Evolutionary conservation across 805 yeast genomes (phyloP), one percentile per base, ranked within the genome.

Genomic region (Myxozyma melibiosi): DNA sequence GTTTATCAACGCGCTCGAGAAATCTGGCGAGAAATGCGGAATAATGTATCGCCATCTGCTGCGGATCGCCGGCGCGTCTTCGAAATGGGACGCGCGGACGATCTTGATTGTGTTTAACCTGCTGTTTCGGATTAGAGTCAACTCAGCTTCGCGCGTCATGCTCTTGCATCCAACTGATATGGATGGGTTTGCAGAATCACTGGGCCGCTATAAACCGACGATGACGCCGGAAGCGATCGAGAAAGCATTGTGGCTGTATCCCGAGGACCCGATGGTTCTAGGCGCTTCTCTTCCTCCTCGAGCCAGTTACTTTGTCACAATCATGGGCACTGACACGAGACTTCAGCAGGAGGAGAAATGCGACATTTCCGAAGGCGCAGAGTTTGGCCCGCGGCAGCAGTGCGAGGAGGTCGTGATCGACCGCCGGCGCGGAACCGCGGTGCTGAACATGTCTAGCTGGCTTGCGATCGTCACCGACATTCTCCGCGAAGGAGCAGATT

Each of bases 171-270:
- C 86, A 3, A 67, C 70, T 0, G 88, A 86, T 66, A 81, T 85
- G 75, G 85, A 81, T 40, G 90, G 88, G 0, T 70, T 86, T 16
- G 80, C 89, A 8, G 79, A 84, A 2, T 78, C 83, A 0, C 76
- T 86, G 51, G 77, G 79, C 3, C 74, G 89, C 66, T 80, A 81
- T 57, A 65, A 70, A 27, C 70, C 67, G 18, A 58, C 66, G 37
- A 68, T 62, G 67, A 64, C 58, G 6, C 57, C 44, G 44, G 71
- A 60, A 66, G 66, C 25, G 39, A 63, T 3, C 63, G 68, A 58
- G 2, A 61, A 61, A 9, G 63, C 72, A 33, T 64, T 71, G 55
- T 86, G 91, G 92, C 69, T 71, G 4, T 84, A 76, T 64, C 92
- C 91, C 0, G 91, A 86, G 61, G 66, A 70, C 0, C 66, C 80